phyloP scores from a whole-genome alignment of 257 asterid species.

The Verbena officinalis region DNA sequence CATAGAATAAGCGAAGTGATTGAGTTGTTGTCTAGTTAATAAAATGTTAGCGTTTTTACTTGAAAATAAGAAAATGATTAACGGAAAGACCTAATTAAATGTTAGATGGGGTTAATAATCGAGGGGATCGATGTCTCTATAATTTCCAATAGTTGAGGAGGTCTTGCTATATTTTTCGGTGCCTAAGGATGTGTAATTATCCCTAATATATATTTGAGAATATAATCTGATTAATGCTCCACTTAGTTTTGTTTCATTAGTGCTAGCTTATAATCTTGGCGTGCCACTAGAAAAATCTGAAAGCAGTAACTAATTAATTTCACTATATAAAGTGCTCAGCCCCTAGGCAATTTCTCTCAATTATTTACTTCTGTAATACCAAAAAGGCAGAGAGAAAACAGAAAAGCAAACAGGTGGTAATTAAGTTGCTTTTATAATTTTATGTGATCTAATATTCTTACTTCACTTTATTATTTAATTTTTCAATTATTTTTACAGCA shows the following conservation, averaged over 20 bases:
- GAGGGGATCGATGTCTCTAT: no score
- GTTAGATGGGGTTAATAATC: no score
- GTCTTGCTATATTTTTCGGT: no score
- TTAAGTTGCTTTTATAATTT: background rate
- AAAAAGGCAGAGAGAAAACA: background rate
- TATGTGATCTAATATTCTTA: background rate
- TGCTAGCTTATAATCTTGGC: slow-evolving; percentile 20
- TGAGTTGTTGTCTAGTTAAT: no score
- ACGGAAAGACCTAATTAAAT: no score
- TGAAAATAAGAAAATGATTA: no score
- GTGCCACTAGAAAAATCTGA: slow-evolving; percentile 16
- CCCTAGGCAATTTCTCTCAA: background rate
- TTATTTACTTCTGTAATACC: background rate
- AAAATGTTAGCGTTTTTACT: no score
- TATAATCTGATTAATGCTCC: slow-evolving; percentile 26
- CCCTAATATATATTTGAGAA: background rate
- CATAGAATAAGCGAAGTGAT: no score
- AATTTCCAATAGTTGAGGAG: no score
- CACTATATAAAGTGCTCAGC: slow-evolving; percentile 11
- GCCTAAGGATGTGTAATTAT: no score
- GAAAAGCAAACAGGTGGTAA: slow-evolving; percentile 1
- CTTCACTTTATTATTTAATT: background rate
- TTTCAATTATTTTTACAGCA: background rate
- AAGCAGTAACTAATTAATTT: slow-evolving; percentile 20
- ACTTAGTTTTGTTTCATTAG: slow-evolving; percentile 5